Evolutionary conservation across 2,329 filamentous ascomycete species (phyloP).

Genomic region (Graphiopsis chlorocephala): DNA sequence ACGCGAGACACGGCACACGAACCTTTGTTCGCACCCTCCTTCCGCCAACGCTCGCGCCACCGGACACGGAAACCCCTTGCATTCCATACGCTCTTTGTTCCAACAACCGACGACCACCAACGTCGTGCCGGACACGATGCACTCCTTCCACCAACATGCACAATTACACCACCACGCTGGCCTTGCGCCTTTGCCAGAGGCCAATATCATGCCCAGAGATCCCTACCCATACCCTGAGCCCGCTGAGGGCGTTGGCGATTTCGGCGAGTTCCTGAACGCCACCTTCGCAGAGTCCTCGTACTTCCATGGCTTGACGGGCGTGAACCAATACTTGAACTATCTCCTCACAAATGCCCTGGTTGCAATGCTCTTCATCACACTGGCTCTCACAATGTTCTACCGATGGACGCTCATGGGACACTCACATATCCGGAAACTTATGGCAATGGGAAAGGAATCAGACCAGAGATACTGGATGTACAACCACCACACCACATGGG

Average conservation of each 20-base stretch:
- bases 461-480: constrained; percentile 47
- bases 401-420: constrained; percentile 43
- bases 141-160: background rate
- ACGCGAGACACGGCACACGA: background rate
- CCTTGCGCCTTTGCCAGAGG: background rate
- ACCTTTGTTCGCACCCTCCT: constrained; percentile 5
- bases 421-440: constrained; percentile 46
- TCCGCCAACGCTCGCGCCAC: background rate
- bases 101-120: background rate
- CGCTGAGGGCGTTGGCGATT: constrained; percentile 20
- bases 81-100: constrained; percentile 14
- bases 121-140: constrained; percentile 14
- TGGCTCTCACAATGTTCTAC: constrained; percentile 40
- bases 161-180: constrained; percentile 12
- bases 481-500: constrained; percentile 46
- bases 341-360: constrained; percentile 46
- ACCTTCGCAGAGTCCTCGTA: background rate
- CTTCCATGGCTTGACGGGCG: constrained; percentile 46
- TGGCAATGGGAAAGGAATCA: constrained; percentile 41
- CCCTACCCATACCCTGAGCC: background rate
- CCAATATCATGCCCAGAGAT: constrained; percentile 10
- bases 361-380: constrained; percentile 36
- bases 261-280: constrained; percentile 13
- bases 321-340: constrained; percentile 48
- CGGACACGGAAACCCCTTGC: constrained; percentile 10